phyloP scores from a whole-genome alignment of 495 filamentous ascomycete species.

The Xylaria longipes region DNA sequence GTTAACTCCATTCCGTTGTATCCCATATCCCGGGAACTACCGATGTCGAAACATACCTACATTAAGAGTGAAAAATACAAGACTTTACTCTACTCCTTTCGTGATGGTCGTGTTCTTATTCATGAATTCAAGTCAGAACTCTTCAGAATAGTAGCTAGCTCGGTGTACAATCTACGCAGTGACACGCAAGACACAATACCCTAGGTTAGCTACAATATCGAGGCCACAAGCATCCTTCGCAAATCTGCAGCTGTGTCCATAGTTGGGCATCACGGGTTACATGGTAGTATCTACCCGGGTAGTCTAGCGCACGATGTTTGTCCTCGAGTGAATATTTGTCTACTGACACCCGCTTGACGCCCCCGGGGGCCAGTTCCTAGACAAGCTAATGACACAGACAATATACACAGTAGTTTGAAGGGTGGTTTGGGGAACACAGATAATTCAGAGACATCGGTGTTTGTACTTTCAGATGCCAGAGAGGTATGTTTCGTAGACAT shows the following conservation, averaged over 20 bases:
- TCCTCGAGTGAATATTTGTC: background rate
- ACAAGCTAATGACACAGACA: conserved; percentile 4
- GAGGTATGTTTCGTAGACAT: conserved; percentile 20
- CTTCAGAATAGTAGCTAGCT: background rate
- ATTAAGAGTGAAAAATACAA: background rate
- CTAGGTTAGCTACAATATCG: background rate
- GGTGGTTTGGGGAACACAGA: background rate
- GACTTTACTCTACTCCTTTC: background rate
- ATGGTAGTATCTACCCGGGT: background rate
- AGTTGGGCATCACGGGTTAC: background rate
- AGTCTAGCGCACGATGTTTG: background rate
- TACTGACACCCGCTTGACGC: background rate
- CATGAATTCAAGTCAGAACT: background rate
- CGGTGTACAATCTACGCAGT: background rate
- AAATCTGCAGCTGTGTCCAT: background rate
- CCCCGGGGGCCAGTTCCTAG: background rate
- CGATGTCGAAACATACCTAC: background rate
- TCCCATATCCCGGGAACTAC: background rate
- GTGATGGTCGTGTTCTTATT: background rate
- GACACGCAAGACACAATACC: background rate
- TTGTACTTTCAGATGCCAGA: conserved; percentile 16
- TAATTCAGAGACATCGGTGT: background rate
- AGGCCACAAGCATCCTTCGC: background rate
- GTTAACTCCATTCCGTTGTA: background rate
- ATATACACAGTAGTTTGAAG: background rate